Evolutionary conservation across 163 green algal species (phyloP).

Genomic region (Scenedesmus sp.): DNA sequence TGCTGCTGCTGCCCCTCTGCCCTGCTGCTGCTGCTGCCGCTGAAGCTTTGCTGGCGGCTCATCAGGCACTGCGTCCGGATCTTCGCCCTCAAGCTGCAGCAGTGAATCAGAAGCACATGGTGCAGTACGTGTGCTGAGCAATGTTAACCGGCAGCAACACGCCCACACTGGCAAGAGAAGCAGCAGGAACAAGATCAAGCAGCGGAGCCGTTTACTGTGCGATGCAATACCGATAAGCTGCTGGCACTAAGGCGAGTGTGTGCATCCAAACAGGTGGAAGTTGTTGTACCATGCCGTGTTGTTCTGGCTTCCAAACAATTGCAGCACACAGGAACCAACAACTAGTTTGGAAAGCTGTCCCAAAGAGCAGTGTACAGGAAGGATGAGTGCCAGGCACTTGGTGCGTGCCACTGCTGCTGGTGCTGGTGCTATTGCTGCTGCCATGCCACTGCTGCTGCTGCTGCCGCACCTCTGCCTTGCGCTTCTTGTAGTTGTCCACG

Average conservation of each 20-base stretch:
- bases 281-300: too few relatives aligned
- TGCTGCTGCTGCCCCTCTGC: background rate
- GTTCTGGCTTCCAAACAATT: too few relatives aligned
- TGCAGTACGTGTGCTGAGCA: too few relatives aligned
- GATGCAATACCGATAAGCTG: background rate
- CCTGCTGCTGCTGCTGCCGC: background rate
- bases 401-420: background rate
- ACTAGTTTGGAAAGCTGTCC: too few relatives aligned
- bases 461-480: conserved; percentile 64
- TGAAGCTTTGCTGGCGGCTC: conserved; percentile 44
- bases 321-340: too few relatives aligned
- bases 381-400: background rate
- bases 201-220: background rate
- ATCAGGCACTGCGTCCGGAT: conserved; percentile 39
- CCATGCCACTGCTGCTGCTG: background rate
- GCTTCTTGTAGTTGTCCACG: conserved; percentile 96
- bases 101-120: background rate
- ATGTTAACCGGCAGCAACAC: too few relatives aligned
- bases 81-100: conserved; percentile 56
- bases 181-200: background rate
- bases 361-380: too few relatives aligned
- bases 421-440: background rate
- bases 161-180: too few relatives aligned
- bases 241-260: background rate
- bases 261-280: too few relatives aligned